Evolutionary conservation across 305 asterid genomes (phyloP).

Genomic region (Lippia alba): DNA sequence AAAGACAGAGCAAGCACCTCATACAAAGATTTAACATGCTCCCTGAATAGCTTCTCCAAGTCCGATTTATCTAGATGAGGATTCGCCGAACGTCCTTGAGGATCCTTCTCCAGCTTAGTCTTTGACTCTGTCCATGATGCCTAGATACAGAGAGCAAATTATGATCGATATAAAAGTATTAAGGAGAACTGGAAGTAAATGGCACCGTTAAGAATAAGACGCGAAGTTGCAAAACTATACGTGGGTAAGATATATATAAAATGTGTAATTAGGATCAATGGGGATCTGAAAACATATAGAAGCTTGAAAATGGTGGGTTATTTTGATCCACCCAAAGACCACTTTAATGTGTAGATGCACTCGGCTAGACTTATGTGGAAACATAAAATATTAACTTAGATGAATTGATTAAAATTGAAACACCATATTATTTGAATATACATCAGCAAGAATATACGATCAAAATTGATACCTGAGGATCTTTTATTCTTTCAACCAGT

Average conservation of each 20-base stretch:
- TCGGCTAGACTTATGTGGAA: background rate
- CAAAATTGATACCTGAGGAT: conserved; percentile 73
- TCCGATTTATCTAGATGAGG: conserved; percentile 87
- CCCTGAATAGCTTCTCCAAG: conserved; percentile 91
- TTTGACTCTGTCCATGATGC: conserved; percentile 95
- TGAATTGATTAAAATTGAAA: background rate
- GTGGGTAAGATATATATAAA: background rate
- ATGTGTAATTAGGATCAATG: no score
- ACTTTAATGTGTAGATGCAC: background rate
- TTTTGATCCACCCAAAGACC: background rate
- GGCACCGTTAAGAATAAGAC: background rate
- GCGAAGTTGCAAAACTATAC: no score
- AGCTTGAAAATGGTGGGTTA: background rate
- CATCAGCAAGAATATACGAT: conserved; percentile 7
- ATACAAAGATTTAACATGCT: conserved; percentile 77
- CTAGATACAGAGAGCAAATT: conserved; percentile 43
- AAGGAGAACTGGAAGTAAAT: background rate
- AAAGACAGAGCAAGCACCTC: conserved; percentile 61
- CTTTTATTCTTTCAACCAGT: conserved; percentile 92
- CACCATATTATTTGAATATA: conserved; percentile 10
- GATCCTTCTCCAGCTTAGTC: conserved; percentile 94
- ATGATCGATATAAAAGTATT: background rate
- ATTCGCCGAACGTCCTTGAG: conserved; percentile 92
- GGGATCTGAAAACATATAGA: background rate
- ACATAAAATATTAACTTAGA: background rate